These are phyloP conservation scores for Talaromyces nanjingensis DNA, from an alignment of 495 filamentous ascomycete species.

Conservation along the genomic window DNA sequence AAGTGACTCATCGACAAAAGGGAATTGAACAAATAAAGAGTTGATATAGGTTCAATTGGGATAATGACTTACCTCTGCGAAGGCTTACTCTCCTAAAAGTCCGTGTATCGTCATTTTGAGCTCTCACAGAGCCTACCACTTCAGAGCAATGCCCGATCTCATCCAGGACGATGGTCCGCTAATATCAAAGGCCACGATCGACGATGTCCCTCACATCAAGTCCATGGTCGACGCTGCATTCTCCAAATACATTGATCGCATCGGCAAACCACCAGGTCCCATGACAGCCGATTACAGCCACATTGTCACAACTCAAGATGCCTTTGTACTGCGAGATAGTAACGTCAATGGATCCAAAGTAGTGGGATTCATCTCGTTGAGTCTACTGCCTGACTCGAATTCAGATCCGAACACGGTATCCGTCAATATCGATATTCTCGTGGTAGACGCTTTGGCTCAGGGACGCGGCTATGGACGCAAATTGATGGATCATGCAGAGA, in stretches of 20 bases:
- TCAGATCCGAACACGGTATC: slow-evolving; percentile 10
- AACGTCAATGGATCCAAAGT: not conserved
- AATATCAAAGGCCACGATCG: slow-evolving; percentile 17
- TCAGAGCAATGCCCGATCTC: not conserved
- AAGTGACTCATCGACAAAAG: not conserved
- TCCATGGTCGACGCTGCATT: slow-evolving; percentile 25
- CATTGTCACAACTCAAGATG: slow-evolving; percentile 11
- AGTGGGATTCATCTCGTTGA: not conserved
- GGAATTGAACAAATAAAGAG: not conserved
- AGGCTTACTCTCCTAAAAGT: not conserved
- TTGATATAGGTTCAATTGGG: not conserved
- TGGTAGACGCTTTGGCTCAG: slow-evolving; percentile 23
- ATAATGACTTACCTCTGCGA: not conserved
- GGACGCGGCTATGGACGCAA: slow-evolving; percentile 25
- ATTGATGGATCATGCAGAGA: slow-evolving; percentile 14
- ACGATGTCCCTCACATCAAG: slow-evolving; percentile 20
- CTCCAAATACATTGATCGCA: slow-evolving; percentile 30
- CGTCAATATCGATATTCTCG: slow-evolving; percentile 23
- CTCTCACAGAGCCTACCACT: not conserved
- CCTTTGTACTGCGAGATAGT: not conserved
- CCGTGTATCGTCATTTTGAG: not conserved
- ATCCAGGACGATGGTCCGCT: slow-evolving; percentile 2
- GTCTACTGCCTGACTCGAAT: not conserved
- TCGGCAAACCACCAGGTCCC: slow-evolving; percentile 28
- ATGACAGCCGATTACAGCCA: slow-evolving; percentile 24